Percentiles rank a stretch among this genome's conserved stretches.
Evolutionary conservation across 1,284 basidiomycete species (phyloP).

Genomic region (Cryptococcus sp.): DNA sequence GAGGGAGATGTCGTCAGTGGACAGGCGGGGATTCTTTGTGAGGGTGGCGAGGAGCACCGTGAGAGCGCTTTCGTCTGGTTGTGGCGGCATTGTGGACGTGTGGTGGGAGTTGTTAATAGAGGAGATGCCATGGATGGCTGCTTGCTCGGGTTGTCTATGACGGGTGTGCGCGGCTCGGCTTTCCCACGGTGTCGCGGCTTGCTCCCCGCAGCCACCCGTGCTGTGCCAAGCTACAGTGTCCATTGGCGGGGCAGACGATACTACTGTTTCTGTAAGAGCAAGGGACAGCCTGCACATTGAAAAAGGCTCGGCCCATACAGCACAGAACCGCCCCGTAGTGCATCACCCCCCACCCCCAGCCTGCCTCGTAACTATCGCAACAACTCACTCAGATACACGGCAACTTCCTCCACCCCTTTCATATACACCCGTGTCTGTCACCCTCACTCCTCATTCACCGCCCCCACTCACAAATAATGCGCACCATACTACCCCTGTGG

Average conservation of each 20-base stretch:
- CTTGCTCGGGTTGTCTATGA: no score
- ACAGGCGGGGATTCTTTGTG: slow-evolving; percentile 1
- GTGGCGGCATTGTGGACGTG: not conserved
- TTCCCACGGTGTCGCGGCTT: slow-evolving; percentile 9
- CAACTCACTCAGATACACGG: not conserved
- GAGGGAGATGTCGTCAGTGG: slow-evolving; percentile 15
- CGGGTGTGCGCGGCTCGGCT: not conserved
- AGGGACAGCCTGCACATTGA: no score
- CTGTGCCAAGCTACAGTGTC: not conserved
- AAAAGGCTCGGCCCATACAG: no score
- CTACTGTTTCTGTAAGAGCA: no score
- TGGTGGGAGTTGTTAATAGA: not conserved
- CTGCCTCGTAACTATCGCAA: no score
- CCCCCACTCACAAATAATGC: slow-evolving; percentile 10
- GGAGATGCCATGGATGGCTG: not conserved
- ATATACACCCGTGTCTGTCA: not conserved
- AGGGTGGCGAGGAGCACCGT: slow-evolving; percentile 5
- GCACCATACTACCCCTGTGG: slow-evolving; percentile 10
- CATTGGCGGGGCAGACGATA: no score
- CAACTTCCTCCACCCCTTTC: not conserved
- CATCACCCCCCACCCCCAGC: no score
- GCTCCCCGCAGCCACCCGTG: not conserved
- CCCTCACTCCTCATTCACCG: not conserved
- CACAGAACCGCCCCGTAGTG: no score
- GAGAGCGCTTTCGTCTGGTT: slow-evolving; percentile 8